phyloP scores from a whole-genome alignment of 192 early-diverging fungal genomes.

The Backusella luteola region DNA sequence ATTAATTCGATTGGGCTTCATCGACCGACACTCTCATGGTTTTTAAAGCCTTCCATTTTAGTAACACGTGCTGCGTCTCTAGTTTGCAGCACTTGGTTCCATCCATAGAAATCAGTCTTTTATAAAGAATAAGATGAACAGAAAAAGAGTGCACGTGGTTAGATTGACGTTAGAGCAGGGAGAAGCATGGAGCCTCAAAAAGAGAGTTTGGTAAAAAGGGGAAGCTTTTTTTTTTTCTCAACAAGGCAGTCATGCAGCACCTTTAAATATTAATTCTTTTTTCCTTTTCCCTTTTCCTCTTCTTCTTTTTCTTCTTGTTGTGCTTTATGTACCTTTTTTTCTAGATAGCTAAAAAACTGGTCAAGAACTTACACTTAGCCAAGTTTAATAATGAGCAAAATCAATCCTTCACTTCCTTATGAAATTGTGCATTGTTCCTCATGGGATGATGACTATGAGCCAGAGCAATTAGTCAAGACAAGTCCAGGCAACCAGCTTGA shows the following conservation, averaged over 20 bases:
- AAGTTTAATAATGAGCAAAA: background rate
- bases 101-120: background rate
- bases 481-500: constrained; percentile 32
- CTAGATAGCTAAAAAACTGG: background rate
- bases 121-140: constrained; percentile 8
- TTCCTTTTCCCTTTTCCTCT: background rate
- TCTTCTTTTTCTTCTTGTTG: background rate
- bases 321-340: background rate
- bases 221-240: constrained; percentile 5
- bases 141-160: background rate
- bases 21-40: background rate
- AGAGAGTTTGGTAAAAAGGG: background rate
- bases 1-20: background rate
- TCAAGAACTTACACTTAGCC: background rate
- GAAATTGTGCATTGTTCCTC: constrained; percentile 29
- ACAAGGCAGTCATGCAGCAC: constrained; percentile 13
- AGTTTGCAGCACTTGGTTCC: background rate
- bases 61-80: background rate
- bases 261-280: background rate
- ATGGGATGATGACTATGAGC: constrained; percentile 45
- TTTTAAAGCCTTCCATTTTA: background rate
- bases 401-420: constrained; percentile 18
- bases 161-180: background rate
- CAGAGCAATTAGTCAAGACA: constrained; percentile 39
- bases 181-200: background rate